Evolutionary conservation across 1,284 basidiomycete species (phyloP), one percentile per base, ranked within the genome.

Genomic region (Schizopora paradoxa): DNA sequence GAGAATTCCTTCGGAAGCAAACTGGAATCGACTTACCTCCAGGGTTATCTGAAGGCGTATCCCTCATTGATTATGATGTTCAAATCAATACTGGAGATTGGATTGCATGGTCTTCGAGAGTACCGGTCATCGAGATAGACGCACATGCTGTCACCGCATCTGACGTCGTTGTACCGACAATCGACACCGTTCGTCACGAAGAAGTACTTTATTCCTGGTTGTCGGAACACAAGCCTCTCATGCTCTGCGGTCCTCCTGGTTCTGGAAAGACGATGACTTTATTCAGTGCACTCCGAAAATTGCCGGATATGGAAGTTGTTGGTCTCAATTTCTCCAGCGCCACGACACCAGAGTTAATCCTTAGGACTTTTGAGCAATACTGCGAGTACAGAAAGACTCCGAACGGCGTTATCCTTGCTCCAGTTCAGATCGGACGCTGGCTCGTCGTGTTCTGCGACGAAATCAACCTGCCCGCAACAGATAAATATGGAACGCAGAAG

Each of bases 201-300:
- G 94, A 98, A 61, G 92, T 99, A 22, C 70, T 99, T 1, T 99
- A 99, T 65, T 96, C 93, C 0, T 99, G 95, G 94, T 73, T 99
- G 2, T 94, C 93, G 0, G 97, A 99, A 64, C 95, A 99, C 70
- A 98, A 98, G 63, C 97, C 96, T 4, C 76, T 99, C 46, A 91
- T 99, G 82, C 78, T 99, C 18, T 99, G 96, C 63, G 96, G 96
- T 38, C 96, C 96, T 58, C 96, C 96, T 5, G 96, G 96, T 60
- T 98, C 95, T 19, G 96, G 96, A 31, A 99, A 99, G 73, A 99
- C 96, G 4, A 99, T 99, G 96, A 99, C 97, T 0, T 72, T 99
- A n/a, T 98, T 99, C 71, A 96, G 92, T 55, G 96, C 97, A 4
- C 77, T 99, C 26, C 85, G 96, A 47, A 99, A 99, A 66, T 76